Evolutionary conservation across 1,139 yeast genomes (phyloP).

Genomic region (Candida labiduridarum): DNA sequence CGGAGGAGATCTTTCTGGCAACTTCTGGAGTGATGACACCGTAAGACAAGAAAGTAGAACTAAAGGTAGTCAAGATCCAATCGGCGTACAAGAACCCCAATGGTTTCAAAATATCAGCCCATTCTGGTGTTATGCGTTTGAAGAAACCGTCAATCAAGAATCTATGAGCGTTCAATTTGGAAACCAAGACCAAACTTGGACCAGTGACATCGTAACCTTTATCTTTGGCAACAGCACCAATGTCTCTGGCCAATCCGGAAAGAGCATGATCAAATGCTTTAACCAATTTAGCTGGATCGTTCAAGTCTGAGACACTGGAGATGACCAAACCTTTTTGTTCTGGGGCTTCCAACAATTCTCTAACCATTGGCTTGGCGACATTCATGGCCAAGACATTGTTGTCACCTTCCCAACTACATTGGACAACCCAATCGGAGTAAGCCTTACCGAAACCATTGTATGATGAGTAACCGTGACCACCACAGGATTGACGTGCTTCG

Average conservation of each 20-base stretch:
- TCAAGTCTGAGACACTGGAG: slow-evolving; percentile 50
- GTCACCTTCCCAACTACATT: slow-evolving; percentile 97
- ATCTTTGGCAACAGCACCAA: slow-evolving; percentile 44
- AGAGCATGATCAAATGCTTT: slow-evolving; percentile 47
- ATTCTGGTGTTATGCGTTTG: slow-evolving; percentile 26
- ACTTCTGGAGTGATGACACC: slow-evolving; percentile 42
- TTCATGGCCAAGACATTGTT: slow-evolving; percentile 81
- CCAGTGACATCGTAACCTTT: slow-evolving; percentile 58
- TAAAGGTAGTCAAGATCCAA: slow-evolving; percentile 67
- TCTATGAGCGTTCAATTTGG: slow-evolving; percentile 65
- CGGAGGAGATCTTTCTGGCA: slow-evolving; percentile 45
- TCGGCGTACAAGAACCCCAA: slow-evolving; percentile 57
- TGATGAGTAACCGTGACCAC: slow-evolving; percentile 92
- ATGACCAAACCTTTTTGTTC: slow-evolving; percentile 35
- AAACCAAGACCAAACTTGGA: slow-evolving; percentile 53
- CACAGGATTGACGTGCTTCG: slow-evolving; percentile 88
- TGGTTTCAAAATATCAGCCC: slow-evolving; percentile 29
- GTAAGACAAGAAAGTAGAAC: slow-evolving; percentile 73
- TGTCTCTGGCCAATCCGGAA: slow-evolving; percentile 48
- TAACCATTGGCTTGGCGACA: slow-evolving; percentile 74
- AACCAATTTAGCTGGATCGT: slow-evolving; percentile 28
- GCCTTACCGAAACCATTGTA: slow-evolving; percentile 89
- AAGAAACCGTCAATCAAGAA: slow-evolving; percentile 52
- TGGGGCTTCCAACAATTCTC: slow-evolving; percentile 43
- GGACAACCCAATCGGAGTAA: slow-evolving; percentile 89